Base-by-base conservation (phyloP, 1,284 basidiomycete species). In the Vanrija sp. region DNA sequence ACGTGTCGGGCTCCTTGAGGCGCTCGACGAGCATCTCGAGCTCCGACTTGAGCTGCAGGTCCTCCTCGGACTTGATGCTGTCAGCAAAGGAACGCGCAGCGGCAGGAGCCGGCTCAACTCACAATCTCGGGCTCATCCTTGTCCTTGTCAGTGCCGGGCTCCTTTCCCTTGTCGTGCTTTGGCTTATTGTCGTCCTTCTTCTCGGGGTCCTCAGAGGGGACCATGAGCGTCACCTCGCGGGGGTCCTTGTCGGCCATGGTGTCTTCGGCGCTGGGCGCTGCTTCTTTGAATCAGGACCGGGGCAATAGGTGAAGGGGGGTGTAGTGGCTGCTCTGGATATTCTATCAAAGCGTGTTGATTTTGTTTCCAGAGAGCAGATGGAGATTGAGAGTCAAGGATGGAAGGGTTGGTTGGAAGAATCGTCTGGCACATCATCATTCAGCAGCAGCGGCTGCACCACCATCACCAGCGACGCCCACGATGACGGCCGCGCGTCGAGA, bases 11-110 rank as follows among this genome's bases (percentile, higher is more conserved):
- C 85, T 98, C 96, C 93, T 90, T 91, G 58, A 99, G 77, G 46
- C 96, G 85, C 75, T 98, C 93, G 26, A 96, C 86, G 25, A 98
- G 84, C 94, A 98, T 96, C 74, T 98, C 96, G 34, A 99, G 83
- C 79, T 98, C 94, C 59, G 86, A 88, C 79, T 91, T 91, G 58
- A 99, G 85, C 72, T 95, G 91, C 38, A 88, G 80, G 74, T 98
- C 96, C 77, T 98, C 95, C 72, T 98, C 96, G 19, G 89, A 91
- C 91, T 94, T 14, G 63, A 0, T 14, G 15, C 14, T 3, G 57
- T 65, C 52, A 65, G 56, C 51, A 50, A 8, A 14, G 3, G 1
- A 26, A 28, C 28, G 28, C 1, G 7, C 21, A 9, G 16, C 29
- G 19, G 25, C 4, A 16, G 28, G 15, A 15, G 3, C 5, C 7